Evolutionary conservation across 306 rosid genomes (phyloP).

Genomic region (Mucuna pruriens): DNA sequence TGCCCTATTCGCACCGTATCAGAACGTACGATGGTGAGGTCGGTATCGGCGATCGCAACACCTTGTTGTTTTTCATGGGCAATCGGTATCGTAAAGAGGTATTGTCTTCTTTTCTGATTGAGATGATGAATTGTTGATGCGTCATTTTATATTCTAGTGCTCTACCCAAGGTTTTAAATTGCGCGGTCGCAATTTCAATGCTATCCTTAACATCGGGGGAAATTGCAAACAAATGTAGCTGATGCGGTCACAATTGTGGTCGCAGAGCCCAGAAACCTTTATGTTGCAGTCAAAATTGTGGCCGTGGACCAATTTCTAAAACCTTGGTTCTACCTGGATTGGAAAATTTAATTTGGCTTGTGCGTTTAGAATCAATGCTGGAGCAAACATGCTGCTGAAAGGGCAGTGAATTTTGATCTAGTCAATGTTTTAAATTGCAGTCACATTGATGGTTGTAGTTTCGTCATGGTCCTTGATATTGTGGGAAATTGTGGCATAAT

Average conservation of each 20-base stretch:
- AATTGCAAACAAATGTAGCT: neutral
- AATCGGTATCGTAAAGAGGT: slow-evolving; percentile 96
- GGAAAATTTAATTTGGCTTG: neutral
- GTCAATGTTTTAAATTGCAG: neutral
- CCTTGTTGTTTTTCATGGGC: slow-evolving; percentile 94
- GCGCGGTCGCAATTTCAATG: neutral
- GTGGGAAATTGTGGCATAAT: too few relatives aligned
- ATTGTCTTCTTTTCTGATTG: neutral
- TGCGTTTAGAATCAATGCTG: neutral
- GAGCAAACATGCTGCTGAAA: neutral
- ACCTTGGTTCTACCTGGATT: neutral
- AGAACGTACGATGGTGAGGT: slow-evolving; percentile 57
- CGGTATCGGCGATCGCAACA: slow-evolving; percentile 57
- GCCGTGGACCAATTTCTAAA: neutral
- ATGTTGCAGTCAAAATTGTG: neutral
- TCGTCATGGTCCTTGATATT: too few relatives aligned
- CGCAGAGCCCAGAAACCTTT: neutral
- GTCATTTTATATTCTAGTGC: neutral
- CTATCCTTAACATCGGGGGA: neutral
- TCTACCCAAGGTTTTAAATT: too few relatives aligned
- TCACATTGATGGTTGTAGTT: too few relatives aligned
- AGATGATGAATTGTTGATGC: slow-evolving; percentile 3
- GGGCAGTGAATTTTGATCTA: neutral
- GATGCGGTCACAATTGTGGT: neutral
- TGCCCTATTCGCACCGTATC: slow-evolving; percentile 90